Percentiles rank a stretch among this genome's conserved stretches.
phyloP scores from a whole-genome alignment of 495 filamentous ascomycete genomes.

The Aspergillus biplanus region DNA sequence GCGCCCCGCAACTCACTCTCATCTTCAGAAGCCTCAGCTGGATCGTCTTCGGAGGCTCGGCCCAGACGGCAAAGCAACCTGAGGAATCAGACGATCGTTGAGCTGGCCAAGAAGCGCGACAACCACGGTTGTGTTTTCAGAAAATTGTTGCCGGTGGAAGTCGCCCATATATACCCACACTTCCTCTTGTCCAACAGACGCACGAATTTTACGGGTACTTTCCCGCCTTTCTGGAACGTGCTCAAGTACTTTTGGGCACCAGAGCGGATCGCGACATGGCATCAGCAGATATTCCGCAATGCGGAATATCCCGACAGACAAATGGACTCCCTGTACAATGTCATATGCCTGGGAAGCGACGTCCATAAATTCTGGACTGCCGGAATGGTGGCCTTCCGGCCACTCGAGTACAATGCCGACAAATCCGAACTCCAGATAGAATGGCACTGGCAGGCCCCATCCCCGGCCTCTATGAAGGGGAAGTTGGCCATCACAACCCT shows the following conservation, averaged over 20 bases:
- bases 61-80: neutral
- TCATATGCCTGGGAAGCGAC: neutral
- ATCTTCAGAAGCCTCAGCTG: neutral
- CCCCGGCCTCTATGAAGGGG: neutral
- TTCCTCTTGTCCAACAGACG: neutral
- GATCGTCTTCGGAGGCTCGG: neutral
- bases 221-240: constrained; percentile 9
- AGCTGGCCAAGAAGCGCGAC: neutral
- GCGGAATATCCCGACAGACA: neutral
- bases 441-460: constrained; percentile 4
- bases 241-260: constrained; percentile 14
- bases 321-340: neutral
- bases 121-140: neutral
- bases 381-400: constrained; percentile 1
- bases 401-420: constrained; percentile 3
- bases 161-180: constrained; percentile 5
- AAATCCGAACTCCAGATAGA: constrained; percentile 2
- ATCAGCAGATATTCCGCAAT: neutral
- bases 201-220: neutral
- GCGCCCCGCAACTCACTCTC: neutral
- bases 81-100: neutral
- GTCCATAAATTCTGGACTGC: neutral
- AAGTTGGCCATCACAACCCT: neutral
- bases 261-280: constrained; percentile 1
- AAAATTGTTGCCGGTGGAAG: neutral